Base-by-base conservation (phyloP, 257 asterid species). In the Mitragyna speciosa region DNA sequence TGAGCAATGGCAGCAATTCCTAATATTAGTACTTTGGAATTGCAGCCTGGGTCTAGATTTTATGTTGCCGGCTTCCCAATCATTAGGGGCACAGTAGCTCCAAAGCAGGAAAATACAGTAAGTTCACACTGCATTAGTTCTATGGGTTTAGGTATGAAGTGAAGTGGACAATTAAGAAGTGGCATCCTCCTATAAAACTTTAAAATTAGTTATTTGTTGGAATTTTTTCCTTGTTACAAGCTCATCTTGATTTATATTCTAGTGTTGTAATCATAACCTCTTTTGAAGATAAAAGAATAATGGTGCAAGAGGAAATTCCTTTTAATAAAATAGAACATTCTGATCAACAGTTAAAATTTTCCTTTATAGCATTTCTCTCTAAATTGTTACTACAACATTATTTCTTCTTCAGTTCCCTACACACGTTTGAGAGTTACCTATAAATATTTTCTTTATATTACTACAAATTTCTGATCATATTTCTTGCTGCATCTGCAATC, bases 11-110 rank as follows among this genome's bases (percentile, higher is more conserved):
- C 9, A 10, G 24, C 48, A 33, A 67, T 72, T 16, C 24, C 61
- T 52, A 72, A 45, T 45, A 48, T 30, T 72, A 49, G 61, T 30
- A 33, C 65, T 26, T 49, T 17, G 43, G 26, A 2, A 49, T 28
- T 74, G 79, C 61, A 74, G 75, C 76, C 79, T 47, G 83, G 83
- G 24, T 36, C 12, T 33, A 78, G 61, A 74, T 48, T 26, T 30
- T 74, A 48, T 66, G 75, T 30, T 15, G 76, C 79, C 54, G 51
- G 45, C 19, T 73, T 80, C 39, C 63, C 68, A 26, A 74, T 74
- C 47, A n/a, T 20, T 22, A 80, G 63, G 76, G 79, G 70, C 12
- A 73, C 56, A 72, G 47, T 80, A 12, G 22, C 68, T 74, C 76
- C 76, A 63, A 61, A 45, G 70, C 31, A 26, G 43, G 76, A 80